Evolutionary conservation across 208 protist species (phyloP), one percentile per base, ranked within the genome.

Genomic region (Spongospora subterranea): DNA sequence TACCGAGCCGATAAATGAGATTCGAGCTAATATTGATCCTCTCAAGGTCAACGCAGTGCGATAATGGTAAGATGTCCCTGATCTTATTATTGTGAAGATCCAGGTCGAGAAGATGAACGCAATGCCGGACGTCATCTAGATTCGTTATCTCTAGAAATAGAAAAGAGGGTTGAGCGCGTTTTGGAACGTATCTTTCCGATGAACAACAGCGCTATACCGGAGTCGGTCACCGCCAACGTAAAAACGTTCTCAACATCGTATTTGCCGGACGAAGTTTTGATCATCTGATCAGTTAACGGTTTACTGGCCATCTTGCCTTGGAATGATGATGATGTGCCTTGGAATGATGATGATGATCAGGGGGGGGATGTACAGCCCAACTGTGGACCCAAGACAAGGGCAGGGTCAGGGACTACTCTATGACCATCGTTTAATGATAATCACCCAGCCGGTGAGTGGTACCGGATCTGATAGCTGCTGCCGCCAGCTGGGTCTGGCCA

Each of bases 171-270:
- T 43, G 71, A 6, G 17, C n/a, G 6, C 40, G 71, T 20, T 43
- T 20, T 82, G 6, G n/a, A 24, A 60, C 13, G 50, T 60, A 24
- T 24, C 6, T 6, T 6, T 6, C 6, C 35, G 6, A 35, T 35
- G n/a, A n/a, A 82, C 11, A 45, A 43, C n/a, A 6, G 35, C n/a
- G 40, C 17, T 43, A 40, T 82, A 82, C 71, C 71, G 17, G 71
- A 6, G n/a, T 82, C 40, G 6, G 40, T n/a, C 6, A 82, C n/a
- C 17, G 71, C 6, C 6, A 82, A 35, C n/a, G n/a, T 45, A 43
- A 82, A 82, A 6, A 82, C 71, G 71, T 6, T 39, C n/a, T 82
- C 71, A 35, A 82, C 71, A n/a, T 82, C 71, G n/a, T 82, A 82
- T 82, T 82, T 82, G n/a, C 71, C 71, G 6, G 71, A 40, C 13